Conservation (phyloP, 179 eudicot species). For the Spergularia azorica region DNA sequence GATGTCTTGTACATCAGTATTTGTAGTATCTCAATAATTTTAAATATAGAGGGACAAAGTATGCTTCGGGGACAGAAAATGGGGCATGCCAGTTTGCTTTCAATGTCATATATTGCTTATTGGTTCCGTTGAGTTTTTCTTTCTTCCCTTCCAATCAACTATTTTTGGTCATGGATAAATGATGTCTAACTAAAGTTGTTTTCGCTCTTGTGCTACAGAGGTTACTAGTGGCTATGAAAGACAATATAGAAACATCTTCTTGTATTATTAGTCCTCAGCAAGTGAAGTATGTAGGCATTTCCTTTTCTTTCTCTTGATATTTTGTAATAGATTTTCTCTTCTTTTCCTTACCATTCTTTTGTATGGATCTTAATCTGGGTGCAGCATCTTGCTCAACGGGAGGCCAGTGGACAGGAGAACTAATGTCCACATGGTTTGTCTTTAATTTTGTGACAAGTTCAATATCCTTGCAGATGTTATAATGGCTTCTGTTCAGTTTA, state of each 20-base stretch:
- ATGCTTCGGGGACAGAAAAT: background rate
- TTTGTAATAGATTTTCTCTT: background rate
- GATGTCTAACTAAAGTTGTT: background rate
- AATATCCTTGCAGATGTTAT: conserved; percentile 1
- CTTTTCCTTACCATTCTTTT: conserved; percentile 11
- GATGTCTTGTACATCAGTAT: background rate
- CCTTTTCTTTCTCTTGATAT: conserved; percentile 13
- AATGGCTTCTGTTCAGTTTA: conserved; percentile 8
- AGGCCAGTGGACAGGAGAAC: conserved; percentile 65
- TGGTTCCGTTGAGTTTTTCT: background rate
- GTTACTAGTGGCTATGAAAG: conserved; percentile 72
- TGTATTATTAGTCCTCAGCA: conserved; percentile 72
- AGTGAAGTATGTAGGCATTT: conserved; percentile 58
- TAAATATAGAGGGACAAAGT: background rate
- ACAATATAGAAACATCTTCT: conserved; percentile 75
- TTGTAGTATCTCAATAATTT: background rate
- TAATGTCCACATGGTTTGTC: conserved; percentile 55
- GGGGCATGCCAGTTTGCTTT: background rate
- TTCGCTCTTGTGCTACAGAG: conserved; percentile 46
- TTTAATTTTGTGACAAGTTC: background rate
- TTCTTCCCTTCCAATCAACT: background rate
- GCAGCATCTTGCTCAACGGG: conserved; percentile 89
- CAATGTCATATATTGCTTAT: background rate
- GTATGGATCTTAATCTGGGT: conserved; percentile 31
- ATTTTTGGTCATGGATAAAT: conserved; percentile 8